Evolutionary conservation across 352 stramenopile genomes (phyloP), one percentile per base, ranked within the genome.

Genomic region (Phytopythium oedochilum): DNA sequence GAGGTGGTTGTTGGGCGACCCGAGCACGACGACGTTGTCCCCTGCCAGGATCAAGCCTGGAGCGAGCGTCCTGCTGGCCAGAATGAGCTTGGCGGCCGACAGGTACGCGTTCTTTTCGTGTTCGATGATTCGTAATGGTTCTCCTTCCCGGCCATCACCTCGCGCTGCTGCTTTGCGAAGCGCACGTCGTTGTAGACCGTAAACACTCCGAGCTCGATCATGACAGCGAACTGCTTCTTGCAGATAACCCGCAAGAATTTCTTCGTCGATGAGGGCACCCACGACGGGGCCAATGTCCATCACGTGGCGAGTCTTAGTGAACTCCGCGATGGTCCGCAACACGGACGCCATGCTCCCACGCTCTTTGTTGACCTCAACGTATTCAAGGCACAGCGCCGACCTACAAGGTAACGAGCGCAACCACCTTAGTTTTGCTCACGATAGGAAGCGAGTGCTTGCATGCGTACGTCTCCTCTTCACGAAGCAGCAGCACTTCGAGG

Each of bases 51-150:
- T 28, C 1, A 71, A 81, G 10, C 71, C 69, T 8, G 67, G 56
- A 1, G 26, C 46, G 20, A 84, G 53, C 20, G 59, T 69, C 36
- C 63, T 63, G 23, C 70, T 82, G 1, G 42, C 63, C 6, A 78
- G 17, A n/a, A 84, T 82, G 25, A 75, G 46, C 70, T 84, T 75
- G 52, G 70, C 49, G 43, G 81, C 71, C 10, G 63, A 50, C 47
- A 81, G 47, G 42, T 84, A 81, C 26, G 71, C 39, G 1, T 44
- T 57, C 61, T 81, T 84, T 32, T 79, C 69, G 54, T 84, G 73
- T 59, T 80, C 71, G 40, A 82, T 78, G 39, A 71, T 52, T 66
- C 77, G 59, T 73, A 83, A 34, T 77, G 72, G 51, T 61, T 67
- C 36, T 66, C 32, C 3, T 42, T 57, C 3, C 39, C 38, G n/a